These are phyloP conservation scores for Rhodosporidiobolus sp. DNA, from an alignment of 768 basidiomycete genomes.

Conservation along the genomic window DNA sequence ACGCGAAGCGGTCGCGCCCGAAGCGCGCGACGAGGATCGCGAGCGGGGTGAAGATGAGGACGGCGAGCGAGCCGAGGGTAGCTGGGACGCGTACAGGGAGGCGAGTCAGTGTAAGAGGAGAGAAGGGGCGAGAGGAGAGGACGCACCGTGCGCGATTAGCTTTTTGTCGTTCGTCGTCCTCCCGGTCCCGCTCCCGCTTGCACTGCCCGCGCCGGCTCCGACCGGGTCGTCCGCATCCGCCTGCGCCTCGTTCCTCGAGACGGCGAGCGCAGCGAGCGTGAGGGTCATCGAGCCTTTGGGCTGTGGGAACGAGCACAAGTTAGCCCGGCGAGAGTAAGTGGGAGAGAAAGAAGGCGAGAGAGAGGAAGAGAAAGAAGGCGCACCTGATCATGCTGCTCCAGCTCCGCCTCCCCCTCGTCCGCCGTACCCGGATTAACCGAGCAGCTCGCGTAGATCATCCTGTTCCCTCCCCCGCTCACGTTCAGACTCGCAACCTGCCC, in stretches of 20 bases:
- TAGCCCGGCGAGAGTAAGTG: background rate
- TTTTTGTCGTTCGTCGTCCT: constrained; percentile 18
- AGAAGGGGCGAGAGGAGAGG: background rate
- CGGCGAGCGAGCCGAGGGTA: constrained; percentile 10
- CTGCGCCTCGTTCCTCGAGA: background rate
- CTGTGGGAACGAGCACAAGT: background rate
- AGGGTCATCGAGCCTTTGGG: background rate
- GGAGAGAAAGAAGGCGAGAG: background rate
- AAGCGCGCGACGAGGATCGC: constrained; percentile 23
- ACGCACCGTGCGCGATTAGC: constrained; percentile 20
- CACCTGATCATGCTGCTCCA: constrained; percentile 26
- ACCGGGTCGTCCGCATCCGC: background rate
- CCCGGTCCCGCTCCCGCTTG: background rate
- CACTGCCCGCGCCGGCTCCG: background rate
- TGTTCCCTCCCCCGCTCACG: background rate
- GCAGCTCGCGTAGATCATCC: constrained; percentile 19
- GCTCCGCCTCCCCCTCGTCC: background rate
- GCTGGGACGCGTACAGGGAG: background rate
- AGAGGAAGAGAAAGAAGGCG: background rate
- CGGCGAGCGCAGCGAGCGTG: constrained; percentile 7
- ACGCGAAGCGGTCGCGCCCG: constrained; percentile 4
- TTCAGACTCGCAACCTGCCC: background rate
- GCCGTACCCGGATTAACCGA: background rate
- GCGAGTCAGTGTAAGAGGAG: background rate
- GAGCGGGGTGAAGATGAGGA: constrained; percentile 20